These are phyloP conservation scores for Skeletonema grethae DNA, from an alignment of 108 stramenopile species.

Conservation along the genomic window DNA sequence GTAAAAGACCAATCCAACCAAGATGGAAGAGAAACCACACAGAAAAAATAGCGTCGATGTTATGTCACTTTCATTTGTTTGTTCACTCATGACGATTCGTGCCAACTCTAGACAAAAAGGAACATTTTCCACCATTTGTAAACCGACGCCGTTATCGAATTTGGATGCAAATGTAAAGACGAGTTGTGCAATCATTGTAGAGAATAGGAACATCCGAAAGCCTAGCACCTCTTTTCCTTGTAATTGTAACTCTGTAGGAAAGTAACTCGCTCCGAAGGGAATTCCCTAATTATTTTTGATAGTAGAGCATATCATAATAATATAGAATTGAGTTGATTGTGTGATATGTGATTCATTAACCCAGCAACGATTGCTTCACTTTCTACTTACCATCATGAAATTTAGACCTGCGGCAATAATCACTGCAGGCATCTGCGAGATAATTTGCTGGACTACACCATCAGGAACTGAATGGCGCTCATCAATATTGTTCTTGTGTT, in stretches of 20 bases:
- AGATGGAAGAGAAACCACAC: conserved; percentile 63
- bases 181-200: conserved; percentile 67
- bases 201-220: conserved; percentile 70
- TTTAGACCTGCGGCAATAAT: conserved; percentile 44
- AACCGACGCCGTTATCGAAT: conserved; percentile 62
- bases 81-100: conserved; percentile 51
- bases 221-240: conserved; percentile 74
- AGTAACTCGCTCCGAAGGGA: conserved; percentile 72
- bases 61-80: conserved; percentile 60
- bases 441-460: neutral
- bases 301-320: too few relatives aligned
- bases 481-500: neutral
- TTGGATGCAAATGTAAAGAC: conserved; percentile 56
- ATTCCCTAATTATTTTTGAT: conserved; percentile 28
- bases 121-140: conserved; percentile 86
- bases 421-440: conserved; percentile 51
- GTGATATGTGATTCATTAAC: too few relatives aligned
- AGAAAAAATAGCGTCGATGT: conserved; percentile 73
- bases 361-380: too few relatives aligned
- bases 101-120: conserved; percentile 71
- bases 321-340: too few relatives aligned
- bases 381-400: conserved; percentile 49
- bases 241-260: conserved; percentile 63
- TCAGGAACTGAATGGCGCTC: neutral
- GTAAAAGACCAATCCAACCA: conserved; percentile 67